A percentile compares a stretch with the other conserved stretches of the same genome.
Evolutionary conservation across 352 stramenopile genomes (phyloP).

Genomic region (Phytophthora crassamura): DNA sequence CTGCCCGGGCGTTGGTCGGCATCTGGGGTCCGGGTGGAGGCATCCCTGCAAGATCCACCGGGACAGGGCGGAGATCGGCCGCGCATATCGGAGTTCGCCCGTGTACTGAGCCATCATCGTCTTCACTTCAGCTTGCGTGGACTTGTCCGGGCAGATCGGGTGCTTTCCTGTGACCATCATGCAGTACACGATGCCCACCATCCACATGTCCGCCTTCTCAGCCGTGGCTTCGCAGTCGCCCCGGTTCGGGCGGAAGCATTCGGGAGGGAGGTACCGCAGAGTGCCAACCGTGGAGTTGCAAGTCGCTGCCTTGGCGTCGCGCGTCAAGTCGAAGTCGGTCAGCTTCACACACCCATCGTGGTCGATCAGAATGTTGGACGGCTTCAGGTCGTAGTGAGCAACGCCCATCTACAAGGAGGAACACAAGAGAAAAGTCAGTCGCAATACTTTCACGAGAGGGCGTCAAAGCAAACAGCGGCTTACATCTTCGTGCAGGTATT

Average conservation of each 20-base stretch:
- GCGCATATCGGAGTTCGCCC: conserved; percentile 46
- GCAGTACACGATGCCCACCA: conserved; percentile 81
- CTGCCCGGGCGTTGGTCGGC: conserved; percentile 66
- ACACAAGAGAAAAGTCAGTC: conserved; percentile 9
- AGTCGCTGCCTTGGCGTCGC: conserved; percentile 62
- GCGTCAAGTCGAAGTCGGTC: conserved; percentile 92
- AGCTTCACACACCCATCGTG: conserved; percentile 87
- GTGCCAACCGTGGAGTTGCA: conserved; percentile 74
- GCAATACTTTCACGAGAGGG: background rate
- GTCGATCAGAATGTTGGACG: conserved; percentile 96
- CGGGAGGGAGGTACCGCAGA: conserved; percentile 75
- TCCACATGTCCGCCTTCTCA: conserved; percentile 87
- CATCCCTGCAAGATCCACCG: conserved; percentile 76
- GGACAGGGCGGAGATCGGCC: conserved; percentile 59
- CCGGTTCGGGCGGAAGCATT: conserved; percentile 68
- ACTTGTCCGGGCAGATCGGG: conserved; percentile 70
- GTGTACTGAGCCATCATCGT: conserved; percentile 38
- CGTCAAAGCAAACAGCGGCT: conserved; percentile 4
- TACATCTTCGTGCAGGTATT: conserved; percentile 81
- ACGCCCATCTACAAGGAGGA: conserved; percentile 58
- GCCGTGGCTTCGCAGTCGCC: conserved; percentile 69
- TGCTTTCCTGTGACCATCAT: conserved; percentile 84
- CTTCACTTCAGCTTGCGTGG: conserved; percentile 59
- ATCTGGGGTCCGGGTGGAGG: conserved; percentile 69
- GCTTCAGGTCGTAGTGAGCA: conserved; percentile 96